phyloP scores from a whole-genome alignment of 371 early-diverging fungal genomes.

The Mucor lusitanicus region DNA sequence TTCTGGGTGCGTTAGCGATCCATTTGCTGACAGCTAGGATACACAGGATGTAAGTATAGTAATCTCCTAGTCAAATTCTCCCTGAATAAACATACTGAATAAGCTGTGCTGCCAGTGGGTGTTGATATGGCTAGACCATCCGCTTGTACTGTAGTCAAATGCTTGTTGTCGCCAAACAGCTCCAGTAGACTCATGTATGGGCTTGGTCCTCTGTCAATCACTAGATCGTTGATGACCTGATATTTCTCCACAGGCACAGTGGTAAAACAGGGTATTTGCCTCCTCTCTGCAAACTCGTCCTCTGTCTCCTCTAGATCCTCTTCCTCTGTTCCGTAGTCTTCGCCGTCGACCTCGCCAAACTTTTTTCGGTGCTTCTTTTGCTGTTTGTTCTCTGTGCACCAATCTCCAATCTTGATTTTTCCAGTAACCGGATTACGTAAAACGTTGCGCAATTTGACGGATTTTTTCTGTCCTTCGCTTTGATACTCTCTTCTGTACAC shows the following conservation, averaged over 20 bases:
- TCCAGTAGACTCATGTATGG: slow-evolving; percentile 90
- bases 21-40: slow-evolving; percentile 83
- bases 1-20: slow-evolving; percentile 92
- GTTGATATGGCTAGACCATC: slow-evolving; percentile 94
- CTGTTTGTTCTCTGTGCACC: slow-evolving; percentile 26
- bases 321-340: slow-evolving; percentile 24
- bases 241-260: slow-evolving; percentile 57
- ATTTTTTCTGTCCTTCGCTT: slow-evolving; percentile 15
- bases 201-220: slow-evolving; percentile 89
- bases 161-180: slow-evolving; percentile 87
- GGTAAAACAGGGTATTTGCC: slow-evolving; percentile 50
- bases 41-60: neutral
- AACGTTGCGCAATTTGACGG: slow-evolving; percentile 40
- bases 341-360: slow-evolving; percentile 54
- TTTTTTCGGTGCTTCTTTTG: slow-evolving; percentile 23
- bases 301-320: slow-evolving; percentile 9
- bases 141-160: slow-evolving; percentile 83
- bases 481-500: slow-evolving; percentile 65
- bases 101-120: slow-evolving; percentile 97
- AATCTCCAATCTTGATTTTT: slow-evolving; percentile 48
- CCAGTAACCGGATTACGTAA: slow-evolving; percentile 49
- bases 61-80: neutral
- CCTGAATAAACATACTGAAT: slow-evolving; percentile 57
- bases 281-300: slow-evolving; percentile 22
- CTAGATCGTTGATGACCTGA: slow-evolving; percentile 80